Conservation (phyloP, 331 rosid genomes). For the Pyracantha coccinea region DNA sequence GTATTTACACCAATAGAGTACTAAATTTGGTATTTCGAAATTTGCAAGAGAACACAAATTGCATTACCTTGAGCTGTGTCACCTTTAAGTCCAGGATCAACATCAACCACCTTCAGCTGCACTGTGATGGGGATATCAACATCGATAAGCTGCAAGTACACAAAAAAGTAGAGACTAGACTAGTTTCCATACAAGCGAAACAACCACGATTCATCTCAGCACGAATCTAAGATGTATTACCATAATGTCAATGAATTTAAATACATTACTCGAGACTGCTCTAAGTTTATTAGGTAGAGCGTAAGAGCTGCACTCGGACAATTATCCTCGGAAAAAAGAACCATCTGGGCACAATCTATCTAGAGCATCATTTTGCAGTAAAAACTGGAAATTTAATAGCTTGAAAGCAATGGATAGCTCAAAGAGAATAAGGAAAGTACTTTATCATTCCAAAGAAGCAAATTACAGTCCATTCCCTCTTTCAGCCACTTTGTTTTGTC, state of each 20-base stretch:
- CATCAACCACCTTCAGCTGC: conserved; percentile 52
- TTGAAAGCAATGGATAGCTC: conserved; percentile 4
- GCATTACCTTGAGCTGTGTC: conserved; percentile 81
- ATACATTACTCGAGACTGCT: not conserved
- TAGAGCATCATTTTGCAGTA: not conserved
- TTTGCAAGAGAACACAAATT: conserved; percentile 8
- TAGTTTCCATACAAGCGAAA: not conserved
- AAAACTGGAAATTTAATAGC: conserved; percentile 5
- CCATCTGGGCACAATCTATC: not conserved
- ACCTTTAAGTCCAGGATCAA: conserved; percentile 83
- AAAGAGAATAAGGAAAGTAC: conserved; percentile 30
- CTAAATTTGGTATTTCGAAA: not conserved
- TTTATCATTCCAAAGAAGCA: conserved; percentile 87
- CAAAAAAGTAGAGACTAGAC: not conserved
- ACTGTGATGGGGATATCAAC: conserved; percentile 68
- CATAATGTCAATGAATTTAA: not conserved
- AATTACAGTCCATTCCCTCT: conserved; percentile 95
- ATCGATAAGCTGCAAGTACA: conserved; percentile 64
- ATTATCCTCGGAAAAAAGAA: not conserved
- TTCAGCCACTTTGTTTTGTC: conserved; percentile 77
- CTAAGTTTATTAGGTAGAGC: not conserved
- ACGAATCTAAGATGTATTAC: not conserved
- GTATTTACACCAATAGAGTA: not conserved
- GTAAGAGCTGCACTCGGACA: not conserved
- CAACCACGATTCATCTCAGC: not conserved